These are phyloP conservation scores for Pythium monospermum DNA, from an alignment of 352 stramenopile species.

Conservation along the genomic window DNA sequence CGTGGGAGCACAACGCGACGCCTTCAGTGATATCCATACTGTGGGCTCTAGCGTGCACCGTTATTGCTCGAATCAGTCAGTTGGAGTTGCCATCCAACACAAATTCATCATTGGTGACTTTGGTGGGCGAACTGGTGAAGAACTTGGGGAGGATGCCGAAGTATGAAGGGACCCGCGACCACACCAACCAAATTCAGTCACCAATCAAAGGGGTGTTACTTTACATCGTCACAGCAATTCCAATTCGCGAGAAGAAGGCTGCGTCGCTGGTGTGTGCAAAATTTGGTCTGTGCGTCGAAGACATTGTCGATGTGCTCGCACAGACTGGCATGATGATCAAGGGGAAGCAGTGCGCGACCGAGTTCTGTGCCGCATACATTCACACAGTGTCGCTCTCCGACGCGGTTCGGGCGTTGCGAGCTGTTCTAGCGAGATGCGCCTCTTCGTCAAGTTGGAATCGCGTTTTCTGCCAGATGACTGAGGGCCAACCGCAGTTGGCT, in stretches of 20 bases:
- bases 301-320: constrained; percentile 1
- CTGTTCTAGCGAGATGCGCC: constrained; percentile 1
- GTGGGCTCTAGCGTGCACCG: constrained; percentile 2
- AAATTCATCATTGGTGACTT: background rate
- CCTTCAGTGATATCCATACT: constrained; percentile 3
- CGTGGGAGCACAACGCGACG: background rate
- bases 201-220: constrained; percentile 4
- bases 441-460: background rate
- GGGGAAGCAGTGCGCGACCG: background rate
- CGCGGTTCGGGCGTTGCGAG: background rate
- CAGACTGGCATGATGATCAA: background rate
- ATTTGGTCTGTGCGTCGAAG: constrained; percentile 3
- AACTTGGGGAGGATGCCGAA: background rate
- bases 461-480: background rate
- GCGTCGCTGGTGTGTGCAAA: background rate
- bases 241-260: constrained; percentile 4
- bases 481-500: background rate
- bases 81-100: background rate
- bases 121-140: constrained; percentile 5
- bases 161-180: background rate
- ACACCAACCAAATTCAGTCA: background rate
- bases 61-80: constrained; percentile 8
- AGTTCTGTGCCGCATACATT: constrained; percentile 10
- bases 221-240: constrained; percentile 5
- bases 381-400: background rate